Base-by-base conservation (phyloP, 345 rosid genomes). In the Salix dunnii region DNA sequence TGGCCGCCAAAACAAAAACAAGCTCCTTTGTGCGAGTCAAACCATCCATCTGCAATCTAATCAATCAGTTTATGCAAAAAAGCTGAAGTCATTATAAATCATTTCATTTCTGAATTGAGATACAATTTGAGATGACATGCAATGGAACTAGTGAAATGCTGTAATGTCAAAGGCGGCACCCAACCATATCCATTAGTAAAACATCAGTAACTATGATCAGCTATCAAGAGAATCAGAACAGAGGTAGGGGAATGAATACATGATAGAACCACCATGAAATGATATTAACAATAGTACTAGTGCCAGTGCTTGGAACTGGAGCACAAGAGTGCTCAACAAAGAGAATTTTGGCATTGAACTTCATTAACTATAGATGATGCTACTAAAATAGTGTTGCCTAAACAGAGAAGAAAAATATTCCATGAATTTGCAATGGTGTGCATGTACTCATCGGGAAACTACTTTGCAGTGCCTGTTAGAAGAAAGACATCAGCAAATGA, bases 1-100 rank as follows among this genome's bases (percentile, higher is more conserved):
- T 96, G 25, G 99, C 99, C 0, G 98, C 99, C 89, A 96, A 84
- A 74, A 96, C 98, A 79, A 93, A 96, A 33, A 96, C 98, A 31
- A 96, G 98, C 84, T 96, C 96, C 51, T 96, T 82, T 30, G 99
- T 82, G 79, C 83, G 82, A 18, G 85, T 89, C 87, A 96, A 84
- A 77, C 98, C 98, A 90, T 96, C 99, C 99, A 96, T 96, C 99
- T 96, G 89, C 84, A 86, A 80, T 67, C 75, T 73, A 82, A 76
- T 23, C 21, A 48, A 86, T 82, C 71, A 74, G 23, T 74, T 81
- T 73, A 35, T 65, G 65, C 65, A 55, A 70, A 62, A 75, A 36
- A 20, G 58, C 53, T 64, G 69, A 42, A 67, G 23, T 67, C 53
- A 78, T 23, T 30, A 48, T 14, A 46, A n/a, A 30, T 40, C 14